Evolutionary conservation across 305 asterid genomes (phyloP), one percentile per base, ranked within the genome.

Genomic region (Caryopteris hybrid): DNA sequence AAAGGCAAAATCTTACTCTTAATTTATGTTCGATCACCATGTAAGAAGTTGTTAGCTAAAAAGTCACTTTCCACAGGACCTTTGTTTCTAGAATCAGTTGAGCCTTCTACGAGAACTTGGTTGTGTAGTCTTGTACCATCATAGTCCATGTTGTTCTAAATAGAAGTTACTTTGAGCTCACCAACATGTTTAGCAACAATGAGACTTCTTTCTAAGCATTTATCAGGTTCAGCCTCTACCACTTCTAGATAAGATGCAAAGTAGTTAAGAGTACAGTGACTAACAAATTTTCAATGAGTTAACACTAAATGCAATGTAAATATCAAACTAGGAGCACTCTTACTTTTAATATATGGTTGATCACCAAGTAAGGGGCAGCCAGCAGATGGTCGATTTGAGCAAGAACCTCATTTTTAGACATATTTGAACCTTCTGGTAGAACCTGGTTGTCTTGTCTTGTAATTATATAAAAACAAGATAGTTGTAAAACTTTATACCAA

Each of bases 221-320:
- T 63, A 61, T 64, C 68, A 31, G 22, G 74, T 73, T 78, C 70
- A 23, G 55, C 66, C 55, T 70, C 71, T 2, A 64, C 52, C 66
- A n/a, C 76, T 70, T 73, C 65, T 42, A 63, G 64, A 52, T 58
- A 70, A 67, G 66, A 82, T 76, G 79, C 66, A 68, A 21, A 70
- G 45, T 6, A 25, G 16, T 36, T 34, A 47, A n/a, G 53, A 48
- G 27, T 33, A 56, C 16, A 9, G 62, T 56, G 25, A 16, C 8
- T 13, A 33, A 2, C 62, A 31, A n/a, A 13, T 27, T 56, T 56
- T 31, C 36, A 56, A n/a, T 5, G 8, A 1, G 0, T 29, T 43
- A 16, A 57, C n/a, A n/a, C n/a, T 55, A 55, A 31, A 31, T 8
- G 23, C 12, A 9, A 36, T 33, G 10, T 31, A 18, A 29, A 65